Conservation (phyloP, 1,284 basidiomycete genomes). For the Ceratobasidium sp. region DNA sequence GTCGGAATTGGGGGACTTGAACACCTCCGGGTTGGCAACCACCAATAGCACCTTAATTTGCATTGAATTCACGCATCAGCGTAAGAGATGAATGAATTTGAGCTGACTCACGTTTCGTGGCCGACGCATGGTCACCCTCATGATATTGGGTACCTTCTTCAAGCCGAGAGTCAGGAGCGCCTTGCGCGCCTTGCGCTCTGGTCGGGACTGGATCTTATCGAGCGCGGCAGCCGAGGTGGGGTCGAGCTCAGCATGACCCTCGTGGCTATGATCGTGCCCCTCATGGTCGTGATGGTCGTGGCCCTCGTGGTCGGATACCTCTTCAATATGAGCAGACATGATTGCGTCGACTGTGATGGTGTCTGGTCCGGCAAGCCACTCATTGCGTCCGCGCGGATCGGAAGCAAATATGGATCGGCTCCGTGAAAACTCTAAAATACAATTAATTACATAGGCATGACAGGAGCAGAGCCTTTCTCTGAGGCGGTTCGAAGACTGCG, state of each 20-base stretch:
- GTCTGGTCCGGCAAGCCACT: slow-evolving; percentile 26
- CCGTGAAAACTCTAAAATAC: not conserved
- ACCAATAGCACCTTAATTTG: slow-evolving; percentile 83
- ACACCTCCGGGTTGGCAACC: slow-evolving; percentile 93
- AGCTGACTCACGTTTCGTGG: slow-evolving; percentile 84
- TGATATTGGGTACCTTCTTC: slow-evolving; percentile 93
- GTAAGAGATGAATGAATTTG: not conserved
- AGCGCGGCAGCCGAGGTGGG: slow-evolving; percentile 85
- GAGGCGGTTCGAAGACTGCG: slow-evolving; percentile 75
- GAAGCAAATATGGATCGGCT: slow-evolving; percentile 11
- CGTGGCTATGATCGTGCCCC: slow-evolving; percentile 56
- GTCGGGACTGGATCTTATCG: slow-evolving; percentile 92
- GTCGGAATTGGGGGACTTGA: slow-evolving; percentile 97
- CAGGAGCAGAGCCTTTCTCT: slow-evolving; percentile 65
- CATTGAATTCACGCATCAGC: not conserved
- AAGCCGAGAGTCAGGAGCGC: slow-evolving; percentile 86
- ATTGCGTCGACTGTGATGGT: not conserved
- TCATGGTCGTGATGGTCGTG: slow-evolving; percentile 69
- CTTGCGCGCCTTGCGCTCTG: slow-evolving; percentile 92
- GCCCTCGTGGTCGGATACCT: slow-evolving; percentile 78
- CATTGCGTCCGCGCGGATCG: slow-evolving; percentile 15
- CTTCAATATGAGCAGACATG: slow-evolving; percentile 75
- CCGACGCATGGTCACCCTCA: slow-evolving; percentile 92
- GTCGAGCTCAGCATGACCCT: slow-evolving; percentile 65
- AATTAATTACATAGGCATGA: slow-evolving; percentile 30